Evolutionary conservation across 2,329 filamentous ascomycete genomes (phyloP), one percentile per base, ranked within the genome.

Genomic region (Sordariomycetes sp.): DNA sequence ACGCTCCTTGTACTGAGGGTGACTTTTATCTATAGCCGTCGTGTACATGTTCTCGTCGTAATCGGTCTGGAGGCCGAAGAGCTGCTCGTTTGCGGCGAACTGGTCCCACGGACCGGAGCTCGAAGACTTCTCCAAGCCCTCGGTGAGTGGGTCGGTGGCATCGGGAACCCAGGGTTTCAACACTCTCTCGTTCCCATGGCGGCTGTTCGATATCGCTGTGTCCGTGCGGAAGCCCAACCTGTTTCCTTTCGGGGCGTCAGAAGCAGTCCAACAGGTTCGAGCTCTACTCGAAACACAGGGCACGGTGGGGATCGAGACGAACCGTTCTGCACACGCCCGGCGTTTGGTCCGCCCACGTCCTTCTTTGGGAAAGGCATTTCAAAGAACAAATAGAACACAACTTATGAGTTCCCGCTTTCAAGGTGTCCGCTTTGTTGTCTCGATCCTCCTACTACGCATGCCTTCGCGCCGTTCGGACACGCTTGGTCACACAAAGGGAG

Each of bases 41-140:
- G 94, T 99, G 73, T 99, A 99, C 51, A 94, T 83, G 64, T 89
- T 90, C 71, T 97, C 94, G 66, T 97, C 85, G 68, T 97, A 99
- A 64, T 90, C 90, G 56, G 87, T 94, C 70, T 84, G 89, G 45
- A 95, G 73, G 39, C 94, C 94, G 66, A 96, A 97, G 34, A 90
- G 82, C 58, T 84, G 80, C 71, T 95, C 89, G 66, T 97, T 97
- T 61, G 81, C 85, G 59, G 89, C 87, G 66, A 99, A 99, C 69
- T 99, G 94, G 68, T 99, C 92, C 94, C 94, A 99, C 10, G 72
- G 75, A 7, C 72, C 74, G 17, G 70, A 65, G 56, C 68, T 70
- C n/a, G 67, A 64, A 2, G 76, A 64, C 55, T 74, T 81, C 64
- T 94, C 90, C 25, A 96, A 76, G 53, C 86, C 86, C 62, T 88